A percentile compares a stretch with the other conserved stretches of the same genome.
Conservation (phyloP, 805 yeast genomes). For the Saccharomycopsis fermentans region DNA sequence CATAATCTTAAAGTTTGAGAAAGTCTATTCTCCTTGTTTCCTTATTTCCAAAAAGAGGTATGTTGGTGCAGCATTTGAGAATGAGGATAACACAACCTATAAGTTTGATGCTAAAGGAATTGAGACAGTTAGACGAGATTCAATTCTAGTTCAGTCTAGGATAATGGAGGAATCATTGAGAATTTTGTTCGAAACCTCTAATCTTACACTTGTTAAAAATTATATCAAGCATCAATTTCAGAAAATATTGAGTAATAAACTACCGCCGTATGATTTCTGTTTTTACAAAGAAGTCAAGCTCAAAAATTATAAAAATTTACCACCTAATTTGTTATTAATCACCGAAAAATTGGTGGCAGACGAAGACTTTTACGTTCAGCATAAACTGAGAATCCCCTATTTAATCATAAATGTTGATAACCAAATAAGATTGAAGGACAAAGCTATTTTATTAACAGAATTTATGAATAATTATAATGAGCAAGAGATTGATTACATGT, state of each 20-base stretch:
- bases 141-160: slow-evolving; percentile 84
- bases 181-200: slow-evolving; percentile 59
- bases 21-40: slow-evolving; percentile 82
- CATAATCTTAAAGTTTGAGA: slow-evolving; percentile 75
- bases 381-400: slow-evolving; percentile 80
- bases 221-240: slow-evolving; percentile 59
- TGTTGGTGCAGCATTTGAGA: slow-evolving; percentile 76
- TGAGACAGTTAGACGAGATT: slow-evolving; percentile 91
- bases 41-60: slow-evolving; percentile 81
- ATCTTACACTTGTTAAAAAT: slow-evolving; percentile 57
- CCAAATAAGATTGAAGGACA: slow-evolving; percentile 54
- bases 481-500: slow-evolving; percentile 59
- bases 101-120: slow-evolving; percentile 93
- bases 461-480: slow-evolving; percentile 33
- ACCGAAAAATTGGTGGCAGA: slow-evolving; percentile 52
- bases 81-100: slow-evolving; percentile 43
- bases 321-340: slow-evolving; percentile 90
- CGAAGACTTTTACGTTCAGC: slow-evolving; percentile 73
- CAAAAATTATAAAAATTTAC: slow-evolving; percentile 76
- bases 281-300: slow-evolving; percentile 84
- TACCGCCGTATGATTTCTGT: slow-evolving; percentile 73
- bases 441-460: slow-evolving; percentile 73
- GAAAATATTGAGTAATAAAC: slow-evolving; percentile 51
- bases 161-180: slow-evolving; percentile 64
- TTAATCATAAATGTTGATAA: slow-evolving; percentile 51